Percentiles rank a stretch among this genome's conserved stretches.
These are phyloP conservation scores for Ceratocystis lukuohia DNA, from an alignment of 2,329 filamentous ascomycete genomes.

Conservation along the genomic window DNA sequence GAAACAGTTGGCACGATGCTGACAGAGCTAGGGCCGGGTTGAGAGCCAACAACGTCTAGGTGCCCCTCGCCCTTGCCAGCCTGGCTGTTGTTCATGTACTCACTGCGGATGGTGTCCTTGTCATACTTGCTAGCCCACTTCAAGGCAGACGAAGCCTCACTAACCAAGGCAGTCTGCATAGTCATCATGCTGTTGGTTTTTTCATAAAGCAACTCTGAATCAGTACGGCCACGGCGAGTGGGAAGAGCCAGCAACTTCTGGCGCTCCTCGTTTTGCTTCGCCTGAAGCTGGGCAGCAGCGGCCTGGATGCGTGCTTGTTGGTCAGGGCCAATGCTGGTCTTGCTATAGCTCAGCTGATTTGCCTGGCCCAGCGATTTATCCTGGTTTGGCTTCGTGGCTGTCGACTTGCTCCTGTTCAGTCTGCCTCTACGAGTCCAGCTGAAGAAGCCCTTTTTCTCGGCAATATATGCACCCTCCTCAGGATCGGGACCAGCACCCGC, in stretches of 20 bases:
- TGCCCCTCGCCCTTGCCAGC: constrained; percentile 51
- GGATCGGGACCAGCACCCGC: constrained; percentile 82
- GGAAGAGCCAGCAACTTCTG: constrained; percentile 29
- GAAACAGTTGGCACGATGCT: constrained; percentile 26
- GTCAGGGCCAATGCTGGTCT: constrained; percentile 73
- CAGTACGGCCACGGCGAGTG: constrained; percentile 41
- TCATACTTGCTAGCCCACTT: constrained; percentile 96
- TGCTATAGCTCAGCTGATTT: constrained; percentile 44
- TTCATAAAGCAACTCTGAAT: constrained; percentile 41
- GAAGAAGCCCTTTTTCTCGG: constrained; percentile 90
- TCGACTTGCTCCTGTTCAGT: constrained; percentile 53
- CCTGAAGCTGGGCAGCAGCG: constrained; percentile 72
- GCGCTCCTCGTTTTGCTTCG: constrained; percentile 49
- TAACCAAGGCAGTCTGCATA: constrained; percentile 69
- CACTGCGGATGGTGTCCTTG: constrained; percentile 68
- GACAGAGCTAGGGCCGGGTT: constrained; percentile 20
- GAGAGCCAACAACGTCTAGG: constrained; percentile 21
- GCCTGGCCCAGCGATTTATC: constrained; percentile 33
- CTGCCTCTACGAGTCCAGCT: constrained; percentile 64
- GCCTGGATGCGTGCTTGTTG: constrained; percentile 89
- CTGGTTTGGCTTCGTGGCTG: constrained; percentile 45
- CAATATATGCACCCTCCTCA: constrained; percentile 75
- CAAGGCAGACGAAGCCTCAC: constrained; percentile 81
- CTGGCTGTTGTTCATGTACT: constrained; percentile 65
- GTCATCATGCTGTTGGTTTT: constrained; percentile 89